Conservation (phyloP, 495 filamentous ascomycete species). For the Penicillium riverlandense region DNA sequence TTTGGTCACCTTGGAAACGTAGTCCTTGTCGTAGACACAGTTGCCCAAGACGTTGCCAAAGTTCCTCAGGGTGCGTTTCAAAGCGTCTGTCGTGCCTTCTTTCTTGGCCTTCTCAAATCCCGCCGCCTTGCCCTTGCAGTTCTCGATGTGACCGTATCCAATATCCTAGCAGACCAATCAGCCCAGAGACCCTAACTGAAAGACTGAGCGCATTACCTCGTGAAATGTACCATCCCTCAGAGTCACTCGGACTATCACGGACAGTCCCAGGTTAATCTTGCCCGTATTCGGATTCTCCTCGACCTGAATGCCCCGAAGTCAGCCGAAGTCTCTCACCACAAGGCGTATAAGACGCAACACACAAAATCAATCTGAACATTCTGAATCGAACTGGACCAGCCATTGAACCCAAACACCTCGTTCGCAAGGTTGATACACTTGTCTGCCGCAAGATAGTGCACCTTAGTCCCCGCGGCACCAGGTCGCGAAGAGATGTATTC, state of each 20-base stretch:
- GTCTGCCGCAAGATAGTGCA: constrained; percentile 86
- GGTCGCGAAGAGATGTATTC: constrained; percentile 86
- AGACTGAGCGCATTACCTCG: constrained; percentile 43
- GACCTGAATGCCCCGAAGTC: constrained; percentile 31
- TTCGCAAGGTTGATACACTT: constrained; percentile 96
- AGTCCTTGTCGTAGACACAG: constrained; percentile 95
- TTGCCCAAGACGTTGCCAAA: constrained; percentile 97
- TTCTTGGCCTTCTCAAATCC: constrained; percentile 98
- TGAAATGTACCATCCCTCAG: constrained; percentile 89
- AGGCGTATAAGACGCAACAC: constrained; percentile 9
- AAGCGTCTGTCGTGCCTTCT: constrained; percentile 87
- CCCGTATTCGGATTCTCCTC: constrained; percentile 54
- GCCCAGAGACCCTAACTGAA: no score
- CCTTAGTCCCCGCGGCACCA: constrained; percentile 72
- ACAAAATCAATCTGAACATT: constrained; percentile 90
- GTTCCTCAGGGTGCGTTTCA: constrained; percentile 82
- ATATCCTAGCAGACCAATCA: constrained; percentile 53
- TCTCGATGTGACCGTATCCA: constrained; percentile 92
- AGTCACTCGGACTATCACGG: constrained; percentile 82
- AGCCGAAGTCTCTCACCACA: no score
- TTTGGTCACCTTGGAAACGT: constrained; percentile 74
- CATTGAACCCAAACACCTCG: constrained; percentile 98
- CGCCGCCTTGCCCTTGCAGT: constrained; percentile 85
- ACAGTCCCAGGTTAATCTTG: constrained; percentile 74
- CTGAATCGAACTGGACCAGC: constrained; percentile 88